These are phyloP conservation scores for Stemphylium lycopersici DNA, from an alignment of 2,329 filamentous ascomycete genomes.

Conservation along the genomic window DNA sequence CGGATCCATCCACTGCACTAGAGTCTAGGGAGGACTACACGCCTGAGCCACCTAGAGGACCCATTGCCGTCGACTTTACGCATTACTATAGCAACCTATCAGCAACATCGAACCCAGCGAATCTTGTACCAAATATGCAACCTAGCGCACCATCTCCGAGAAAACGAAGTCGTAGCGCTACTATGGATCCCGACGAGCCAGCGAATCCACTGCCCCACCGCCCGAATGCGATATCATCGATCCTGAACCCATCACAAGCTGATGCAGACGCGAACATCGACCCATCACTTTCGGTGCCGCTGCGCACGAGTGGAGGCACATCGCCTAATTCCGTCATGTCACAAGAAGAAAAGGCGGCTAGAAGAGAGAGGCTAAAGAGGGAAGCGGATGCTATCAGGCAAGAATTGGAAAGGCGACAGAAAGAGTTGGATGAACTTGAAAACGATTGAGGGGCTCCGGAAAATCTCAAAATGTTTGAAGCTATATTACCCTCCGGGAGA, in stretches of 20 bases:
- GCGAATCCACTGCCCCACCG: constrained; percentile 37
- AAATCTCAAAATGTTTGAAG: neutral
- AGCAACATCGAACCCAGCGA: constrained; percentile 21
- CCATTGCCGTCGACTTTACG: constrained; percentile 47
- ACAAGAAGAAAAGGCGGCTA: constrained; percentile 38
- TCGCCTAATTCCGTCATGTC: constrained; percentile 23
- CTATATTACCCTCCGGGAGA: too few species aligned
- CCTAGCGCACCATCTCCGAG: constrained; percentile 35
- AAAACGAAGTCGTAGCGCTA: constrained; percentile 47
- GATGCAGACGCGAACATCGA: constrained; percentile 40
- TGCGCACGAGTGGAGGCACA: constrained; percentile 26
- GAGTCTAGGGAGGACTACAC: constrained; percentile 39
- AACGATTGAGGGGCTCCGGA: constrained; percentile 25
- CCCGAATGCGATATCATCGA: constrained; percentile 43
- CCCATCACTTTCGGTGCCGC: constrained; percentile 34
- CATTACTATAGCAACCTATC: constrained; percentile 35
- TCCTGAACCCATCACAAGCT: constrained; percentile 37
- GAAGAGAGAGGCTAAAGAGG: constrained; percentile 38
- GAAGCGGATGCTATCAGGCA: constrained; percentile 43
- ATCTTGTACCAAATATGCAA: constrained; percentile 21
- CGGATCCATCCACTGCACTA: constrained; percentile 39
- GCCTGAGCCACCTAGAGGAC: constrained; percentile 34
- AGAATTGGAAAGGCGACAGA: constrained; percentile 36
- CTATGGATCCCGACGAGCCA: constrained; percentile 37
- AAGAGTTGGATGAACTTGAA: constrained; percentile 41